Base-by-base conservation (phyloP, 768 basidiomycete genomes). In the Mycena chlorophos region DNA sequence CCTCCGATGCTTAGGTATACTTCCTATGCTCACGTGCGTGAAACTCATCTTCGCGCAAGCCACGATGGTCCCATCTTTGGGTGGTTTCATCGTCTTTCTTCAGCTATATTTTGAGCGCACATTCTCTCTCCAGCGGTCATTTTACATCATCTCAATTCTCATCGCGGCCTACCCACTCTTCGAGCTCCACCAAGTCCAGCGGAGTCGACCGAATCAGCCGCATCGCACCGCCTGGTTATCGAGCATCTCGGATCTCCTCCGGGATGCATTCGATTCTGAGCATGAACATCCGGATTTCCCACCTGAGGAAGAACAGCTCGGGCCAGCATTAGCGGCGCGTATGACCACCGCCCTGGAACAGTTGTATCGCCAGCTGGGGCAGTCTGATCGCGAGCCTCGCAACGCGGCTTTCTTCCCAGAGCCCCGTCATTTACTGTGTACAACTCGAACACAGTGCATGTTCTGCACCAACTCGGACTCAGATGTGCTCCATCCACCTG, bases 211-310 rank as follows among this genome's bases (percentile, higher is more conserved):
- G 4, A 39, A 46, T 14, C 61, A 62, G 31, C 52, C 47, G n/a
- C 26, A 26, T 8, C 45, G 56, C n/a, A 62, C 61, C 2, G 61
- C 53, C 5, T 62, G 61, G 61, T 29, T 62, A 1, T 40, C 29
- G 2, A 56, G 49, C 39, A 37, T 58, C 29, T n/a, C 14, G 2
- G 25, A 34, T 2, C 23, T 60, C 22, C 3, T 59, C 16, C 26
- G 4, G 16, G 19, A 13, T 3, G 49, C 57, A 19, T 58, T 51
- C 25, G 28, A n/a, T 17, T 10, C n/a, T 4, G 27, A 52, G 26
- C 30, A 57, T n/a, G 46, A 51, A 37, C 61, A 54, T 52, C 57
- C 45, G 5, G 25, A 52, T 23, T 48, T 37, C 51, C 31, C 31
- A 14, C 42, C 42, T 2, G 57, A 45, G 4, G 49, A 22, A 1